phyloP scores from a whole-genome alignment of 2,329 filamentous ascomycete species.

The Leptographium procerum region DNA sequence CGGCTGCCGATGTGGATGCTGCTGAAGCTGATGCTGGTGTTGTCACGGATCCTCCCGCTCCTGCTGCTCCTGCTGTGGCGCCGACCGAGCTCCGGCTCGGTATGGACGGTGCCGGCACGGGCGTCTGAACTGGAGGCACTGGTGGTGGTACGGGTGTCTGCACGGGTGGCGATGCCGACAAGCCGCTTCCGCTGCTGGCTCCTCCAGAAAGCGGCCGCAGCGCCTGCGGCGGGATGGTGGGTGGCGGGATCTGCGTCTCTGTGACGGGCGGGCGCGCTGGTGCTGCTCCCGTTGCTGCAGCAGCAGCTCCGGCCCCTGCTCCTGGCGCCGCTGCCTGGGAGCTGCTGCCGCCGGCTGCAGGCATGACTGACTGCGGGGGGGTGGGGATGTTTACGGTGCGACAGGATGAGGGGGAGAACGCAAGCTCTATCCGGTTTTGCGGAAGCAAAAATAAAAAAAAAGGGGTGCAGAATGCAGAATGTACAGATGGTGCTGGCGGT shows the following conservation, averaged over 20 bases:
- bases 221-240: slow-evolving; percentile 7
- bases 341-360: background rate
- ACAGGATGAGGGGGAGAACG: background rate
- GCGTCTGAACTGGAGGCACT: slow-evolving; percentile 4
- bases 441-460: too few species aligned
- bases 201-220: background rate
- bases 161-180: background rate
- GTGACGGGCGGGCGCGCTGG: slow-evolving; percentile 2
- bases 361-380: background rate
- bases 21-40: background rate
- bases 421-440: background rate
- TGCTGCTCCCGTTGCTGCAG: too few species aligned
- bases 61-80: background rate
- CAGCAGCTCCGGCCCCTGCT: background rate
- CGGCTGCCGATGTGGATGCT: too few species aligned
- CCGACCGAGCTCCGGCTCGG: background rate
- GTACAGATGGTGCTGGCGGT: background rate
- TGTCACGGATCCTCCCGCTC: background rate
- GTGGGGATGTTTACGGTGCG: background rate
- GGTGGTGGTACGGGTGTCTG: slow-evolving; percentile 5
- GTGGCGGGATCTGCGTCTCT: slow-evolving; percentile 9
- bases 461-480: background rate
- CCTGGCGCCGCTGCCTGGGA: background rate
- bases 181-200: background rate
- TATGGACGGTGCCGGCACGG: slow-evolving; percentile 9